Evolutionary conservation across 768 basidiomycete genomes (phyloP), one percentile per base, ranked within the genome.

Genomic region (Sarcomyxa edulis): DNA sequence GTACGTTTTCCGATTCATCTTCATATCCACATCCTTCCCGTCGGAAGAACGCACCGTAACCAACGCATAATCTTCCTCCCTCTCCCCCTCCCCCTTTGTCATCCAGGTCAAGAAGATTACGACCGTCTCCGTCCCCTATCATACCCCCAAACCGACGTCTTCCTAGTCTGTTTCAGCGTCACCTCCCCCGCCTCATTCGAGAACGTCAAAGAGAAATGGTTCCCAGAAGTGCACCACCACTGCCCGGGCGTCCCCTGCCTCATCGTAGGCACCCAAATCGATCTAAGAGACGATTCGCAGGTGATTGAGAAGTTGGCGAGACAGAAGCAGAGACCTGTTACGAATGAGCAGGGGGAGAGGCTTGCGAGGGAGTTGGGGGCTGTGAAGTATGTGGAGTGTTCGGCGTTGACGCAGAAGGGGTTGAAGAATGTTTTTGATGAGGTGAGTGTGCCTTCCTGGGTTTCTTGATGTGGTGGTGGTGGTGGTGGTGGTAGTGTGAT

Each of bases 181-280:
- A 97, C 95, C 28, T 93, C 89, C 7, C 96, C 95, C 3, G 95
- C 96, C 20, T 95, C 92, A 33, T 99, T 97, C 58, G 96, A 99
- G 66, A 98, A 99, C 84, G 95, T 99, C 55, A 98, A 96, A 78
- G 96, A 99, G 69, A 99, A 99, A 63, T 99, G 96, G 96, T 96
- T 98, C 77, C 96, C 96, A 5, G 96, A 99, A 70, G 95, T 99
- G 38, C 94, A 94, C 60, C 96, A 98, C 60, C 96, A 99, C 58
- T 99, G 96, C 74, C 96, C 96, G 11, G 95, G 96, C 35, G 95
- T 97, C 42, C 94, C 95, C 49, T 97, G 95, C 76, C 81, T 99
- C 55, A 97, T 99, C 56, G 95, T 99, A 41, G 96, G 96, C 48
- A 99, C 96, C 33, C 96, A 99, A 69, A 74, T 96, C 58, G 96